Evolutionary conservation across 345 rosid species (phyloP).

Genomic region (Hibiscus tridactylites): DNA sequence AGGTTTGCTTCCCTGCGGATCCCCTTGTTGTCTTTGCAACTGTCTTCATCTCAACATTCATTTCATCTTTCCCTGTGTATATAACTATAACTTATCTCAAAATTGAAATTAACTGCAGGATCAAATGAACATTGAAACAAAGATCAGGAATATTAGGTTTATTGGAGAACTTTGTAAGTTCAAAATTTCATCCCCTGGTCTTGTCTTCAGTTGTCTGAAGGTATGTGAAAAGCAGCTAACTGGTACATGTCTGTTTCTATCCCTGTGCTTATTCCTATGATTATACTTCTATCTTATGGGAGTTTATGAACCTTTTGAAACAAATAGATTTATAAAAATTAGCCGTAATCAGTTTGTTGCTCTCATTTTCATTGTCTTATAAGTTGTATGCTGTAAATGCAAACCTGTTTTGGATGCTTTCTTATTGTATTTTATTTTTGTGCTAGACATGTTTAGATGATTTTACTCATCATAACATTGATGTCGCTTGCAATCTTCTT

Average conservation of each 20-base stretch:
- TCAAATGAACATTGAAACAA: conserved; percentile 99
- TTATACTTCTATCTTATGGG: not conserved
- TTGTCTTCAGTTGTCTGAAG: conserved; percentile 92
- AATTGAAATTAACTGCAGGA: conserved; percentile 52
- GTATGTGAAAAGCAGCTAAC: conserved; percentile 27
- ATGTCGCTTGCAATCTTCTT: conserved; percentile 95
- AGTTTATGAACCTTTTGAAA: not conserved
- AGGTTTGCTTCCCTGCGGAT: conserved; percentile 36
- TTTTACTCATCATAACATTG: conserved; percentile 98
- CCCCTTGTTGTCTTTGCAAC: not conserved
- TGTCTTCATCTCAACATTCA: conserved; percentile 9
- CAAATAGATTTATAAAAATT: not conserved
- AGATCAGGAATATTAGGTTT: conserved; percentile 93
- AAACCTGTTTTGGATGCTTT: not conserved
- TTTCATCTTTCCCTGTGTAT: not conserved
- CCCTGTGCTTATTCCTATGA: not conserved
- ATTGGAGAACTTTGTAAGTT: conserved; percentile 99
- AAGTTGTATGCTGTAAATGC: not conserved
- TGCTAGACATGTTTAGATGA: conserved; percentile 95
- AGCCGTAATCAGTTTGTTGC: not conserved
- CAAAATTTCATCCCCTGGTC: conserved; percentile 70
- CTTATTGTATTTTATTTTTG: conserved; percentile 1
- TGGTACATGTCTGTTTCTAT: not conserved
- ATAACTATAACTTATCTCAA: not conserved
- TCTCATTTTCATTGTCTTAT: not conserved